phyloP scores from a whole-genome alignment of 768 basidiomycete species.

The Mrakia gelida region DNA sequence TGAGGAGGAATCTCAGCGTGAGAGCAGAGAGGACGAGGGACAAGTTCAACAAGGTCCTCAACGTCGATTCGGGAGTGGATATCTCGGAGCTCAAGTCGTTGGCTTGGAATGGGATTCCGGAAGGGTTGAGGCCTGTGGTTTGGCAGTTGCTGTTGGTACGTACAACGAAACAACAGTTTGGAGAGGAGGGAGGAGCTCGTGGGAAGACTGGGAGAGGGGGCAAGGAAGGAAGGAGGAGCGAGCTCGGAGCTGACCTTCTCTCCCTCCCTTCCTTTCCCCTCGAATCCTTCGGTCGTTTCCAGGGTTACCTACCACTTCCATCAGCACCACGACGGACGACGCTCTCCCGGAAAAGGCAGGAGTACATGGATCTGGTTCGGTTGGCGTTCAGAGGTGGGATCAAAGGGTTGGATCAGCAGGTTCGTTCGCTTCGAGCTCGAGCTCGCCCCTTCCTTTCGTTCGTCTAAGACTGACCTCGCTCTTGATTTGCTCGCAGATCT shows the following conservation, averaged over 20 bases:
- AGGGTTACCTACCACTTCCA: conserved; percentile 92
- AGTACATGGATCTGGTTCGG: conserved; percentile 84
- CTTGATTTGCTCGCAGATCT: conserved; percentile 58
- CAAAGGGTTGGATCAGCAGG: conserved; percentile 76
- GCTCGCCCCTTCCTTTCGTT: background rate
- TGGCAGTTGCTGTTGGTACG: conserved; percentile 91
- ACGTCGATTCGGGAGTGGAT: conserved; percentile 66
- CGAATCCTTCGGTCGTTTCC: background rate
- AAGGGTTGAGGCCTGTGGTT: conserved; percentile 77
- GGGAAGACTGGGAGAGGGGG: background rate
- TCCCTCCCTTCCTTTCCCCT: conserved; percentile 6
- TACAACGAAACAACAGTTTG: conserved; percentile 21
- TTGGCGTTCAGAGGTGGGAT: conserved; percentile 82
- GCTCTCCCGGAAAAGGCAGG: conserved; percentile 81
- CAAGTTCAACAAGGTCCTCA: conserved; percentile 75
- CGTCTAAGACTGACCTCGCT: background rate
- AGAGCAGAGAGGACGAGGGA: conserved; percentile 64
- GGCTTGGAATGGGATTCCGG: conserved; percentile 90
- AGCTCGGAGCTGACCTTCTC: no score
- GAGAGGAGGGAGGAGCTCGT: background rate
- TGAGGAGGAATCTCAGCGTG: conserved; percentile 70
- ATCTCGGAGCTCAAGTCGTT: conserved; percentile 87
- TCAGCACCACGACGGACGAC: conserved; percentile 67
- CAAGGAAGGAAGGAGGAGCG: conserved; percentile 14
- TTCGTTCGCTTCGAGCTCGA: conserved; percentile 21